Evolutionary conservation across 2,329 filamentous ascomycete genomes (phyloP).

Genomic region (Pseudomassariella vexata): DNA sequence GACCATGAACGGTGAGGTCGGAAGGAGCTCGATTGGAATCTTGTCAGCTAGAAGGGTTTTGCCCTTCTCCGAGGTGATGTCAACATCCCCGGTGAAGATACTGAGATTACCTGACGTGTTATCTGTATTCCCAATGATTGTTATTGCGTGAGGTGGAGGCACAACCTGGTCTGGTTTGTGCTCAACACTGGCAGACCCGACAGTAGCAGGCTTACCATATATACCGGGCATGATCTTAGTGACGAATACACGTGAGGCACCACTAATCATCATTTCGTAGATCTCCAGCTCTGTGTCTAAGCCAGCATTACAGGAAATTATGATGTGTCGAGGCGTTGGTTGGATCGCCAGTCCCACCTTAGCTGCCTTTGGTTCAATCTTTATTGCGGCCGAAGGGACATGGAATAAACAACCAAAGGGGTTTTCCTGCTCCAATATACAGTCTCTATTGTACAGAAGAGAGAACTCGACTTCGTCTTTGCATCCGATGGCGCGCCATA

Average conservation of each 20-base stretch:
- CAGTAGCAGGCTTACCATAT: too few relatives aligned
- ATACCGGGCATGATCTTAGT: constrained; percentile 29
- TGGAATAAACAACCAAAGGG: too few relatives aligned
- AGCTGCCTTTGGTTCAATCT: too few relatives aligned
- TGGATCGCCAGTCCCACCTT: constrained; percentile 1
- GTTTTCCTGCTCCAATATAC: too few relatives aligned
- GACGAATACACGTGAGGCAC: constrained; percentile 24
- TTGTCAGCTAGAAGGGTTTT: constrained; percentile 32
- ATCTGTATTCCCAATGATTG: constrained; percentile 26
- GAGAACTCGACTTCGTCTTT: too few relatives aligned
- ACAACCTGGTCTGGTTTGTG: too few relatives aligned
- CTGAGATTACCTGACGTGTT: constrained; percentile 20
- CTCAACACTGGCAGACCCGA: too few relatives aligned
- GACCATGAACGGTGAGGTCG: constrained; percentile 33
- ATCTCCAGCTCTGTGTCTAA: constrained; percentile 1
- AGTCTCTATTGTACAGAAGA: too few relatives aligned
- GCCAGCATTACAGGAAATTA: neutral
- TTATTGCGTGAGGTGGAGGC: too few relatives aligned
- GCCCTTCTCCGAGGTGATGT: constrained; percentile 28
- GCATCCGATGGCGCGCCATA: too few relatives aligned
- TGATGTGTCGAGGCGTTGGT: neutral
- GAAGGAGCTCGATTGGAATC: constrained; percentile 27
- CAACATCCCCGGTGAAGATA: constrained; percentile 32
- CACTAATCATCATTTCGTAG: neutral
- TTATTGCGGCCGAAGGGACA: too few relatives aligned